Evolutionary conservation across 345 rosid species (phyloP), one percentile per base, ranked within the genome.

Genomic region (Erodium maritimum): DNA sequence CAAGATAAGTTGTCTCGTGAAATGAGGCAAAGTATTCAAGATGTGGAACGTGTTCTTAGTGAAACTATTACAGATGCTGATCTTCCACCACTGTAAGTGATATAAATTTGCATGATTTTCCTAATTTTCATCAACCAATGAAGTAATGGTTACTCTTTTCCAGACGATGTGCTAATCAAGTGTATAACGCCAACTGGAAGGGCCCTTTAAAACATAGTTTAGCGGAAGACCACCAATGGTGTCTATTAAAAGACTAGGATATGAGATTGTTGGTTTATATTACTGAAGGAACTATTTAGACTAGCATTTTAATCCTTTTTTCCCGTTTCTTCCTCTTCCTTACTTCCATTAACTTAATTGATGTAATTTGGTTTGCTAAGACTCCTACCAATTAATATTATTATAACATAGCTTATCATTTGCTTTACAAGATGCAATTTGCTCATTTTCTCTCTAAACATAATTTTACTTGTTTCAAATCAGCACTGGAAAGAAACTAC

Each of bases 1-100:
- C 88, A 87, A 68, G 77, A 62, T 71, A 79, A 72, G 66, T 73
- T 93, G 62, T 71, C 97, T 61, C 84, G 69, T 58, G 99, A 85
- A 75, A 45, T 93, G 79, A 87, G 58, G 75, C 96, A 80, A 72
- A 89, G 80, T 67, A 93, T 93, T 71, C 99, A 89, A 84, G 97
- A 89, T 58, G 62, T 93, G 52, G 99, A 93, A 84, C 88, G 77
- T 24, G 64, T 93, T 71, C 79, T 93, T 59, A 93, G 94, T 74
- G 97, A 85, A 78, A 74, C 90, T 70, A 70, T 90, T 19, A 84
- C 80, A 19, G 99, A 93, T 72, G 66, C 75, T 62, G 87, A 85
- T 73, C 95, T 93, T 73, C 94, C 95, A 54, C 78, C 78, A 42
- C 80, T 59, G 97, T 93, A 85, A 81, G 97, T 87, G 33, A 19